Evolutionary conservation across 768 basidiomycete genomes (phyloP).

Genomic region (Rossbeevera mucosa): DNA sequence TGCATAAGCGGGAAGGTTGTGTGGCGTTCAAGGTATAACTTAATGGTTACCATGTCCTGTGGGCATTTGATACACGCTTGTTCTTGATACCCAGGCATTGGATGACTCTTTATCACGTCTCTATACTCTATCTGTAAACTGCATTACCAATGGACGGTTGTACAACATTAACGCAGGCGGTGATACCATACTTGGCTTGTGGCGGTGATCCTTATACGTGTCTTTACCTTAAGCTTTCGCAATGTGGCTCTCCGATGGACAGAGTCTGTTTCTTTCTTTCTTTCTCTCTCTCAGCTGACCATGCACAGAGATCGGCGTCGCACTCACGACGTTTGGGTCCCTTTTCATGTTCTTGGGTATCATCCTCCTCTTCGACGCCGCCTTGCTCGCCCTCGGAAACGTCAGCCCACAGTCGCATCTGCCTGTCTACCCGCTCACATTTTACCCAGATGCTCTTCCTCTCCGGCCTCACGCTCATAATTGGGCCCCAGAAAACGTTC

Average conservation of each 20-base stretch:
- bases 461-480: conserved; percentile 91
- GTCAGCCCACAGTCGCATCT: conserved; percentile 47
- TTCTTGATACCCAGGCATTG: conserved; percentile 22
- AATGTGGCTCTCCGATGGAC: conserved; percentile 55
- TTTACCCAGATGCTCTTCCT: conserved; percentile 82
- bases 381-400: conserved; percentile 94
- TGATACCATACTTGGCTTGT: conserved; percentile 11
- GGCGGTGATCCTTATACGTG: conserved; percentile 24
- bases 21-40: not conserved
- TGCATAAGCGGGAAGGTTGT: conserved; percentile 20
- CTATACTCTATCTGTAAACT: conserved; percentile 26
- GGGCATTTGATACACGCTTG: conserved; percentile 1
- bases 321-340: conserved; percentile 90
- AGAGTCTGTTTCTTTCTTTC: conserved; percentile 32
- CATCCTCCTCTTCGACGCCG: conserved; percentile 94
- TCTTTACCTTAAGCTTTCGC: conserved; percentile 7
- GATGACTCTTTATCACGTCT: conserved; percentile 10
- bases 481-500: conserved; percentile 95
- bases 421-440: not conserved
- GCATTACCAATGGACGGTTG: conserved; percentile 16
- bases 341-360: conserved; percentile 97
- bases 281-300: not conserved
- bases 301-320: conserved; percentile 88
- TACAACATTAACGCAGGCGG: not conserved
- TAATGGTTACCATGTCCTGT: not conserved